Conservation (phyloP, 495 filamentous ascomycete species). For the Aspergillus steynii region DNA sequence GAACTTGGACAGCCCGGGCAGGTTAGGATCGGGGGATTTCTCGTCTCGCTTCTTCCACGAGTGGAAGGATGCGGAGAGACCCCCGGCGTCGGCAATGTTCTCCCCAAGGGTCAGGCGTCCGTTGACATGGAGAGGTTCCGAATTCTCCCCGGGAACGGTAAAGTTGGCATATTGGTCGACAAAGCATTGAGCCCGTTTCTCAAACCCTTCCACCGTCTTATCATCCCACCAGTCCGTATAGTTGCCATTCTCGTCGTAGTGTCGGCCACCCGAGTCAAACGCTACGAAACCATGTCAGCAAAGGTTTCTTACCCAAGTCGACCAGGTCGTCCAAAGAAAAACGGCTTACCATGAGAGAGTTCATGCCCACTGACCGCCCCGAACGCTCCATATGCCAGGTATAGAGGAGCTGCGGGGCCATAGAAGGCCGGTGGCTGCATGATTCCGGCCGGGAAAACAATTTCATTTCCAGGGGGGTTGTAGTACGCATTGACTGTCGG, state of each 20-base stretch:
- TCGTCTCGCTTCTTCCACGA: conserved; percentile 65
- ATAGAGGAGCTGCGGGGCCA: conserved; percentile 59
- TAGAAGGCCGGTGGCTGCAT: conserved; percentile 71
- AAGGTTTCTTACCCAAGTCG: background rate
- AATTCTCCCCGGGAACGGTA: conserved; percentile 54
- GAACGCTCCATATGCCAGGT: conserved; percentile 70
- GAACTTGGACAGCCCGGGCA: conserved; percentile 66
- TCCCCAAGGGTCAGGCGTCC: conserved; percentile 69
- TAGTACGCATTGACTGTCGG: conserved; percentile 67
- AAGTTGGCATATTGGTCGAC: conserved; percentile 67
- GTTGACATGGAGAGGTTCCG: conserved; percentile 63
- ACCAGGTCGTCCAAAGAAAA: background rate
- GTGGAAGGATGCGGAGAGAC: conserved; percentile 62
- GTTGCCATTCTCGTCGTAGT: conserved; percentile 68
- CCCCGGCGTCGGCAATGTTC: conserved; percentile 77
- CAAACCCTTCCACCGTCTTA: conserved; percentile 60
- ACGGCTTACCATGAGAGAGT: conserved; percentile 59
- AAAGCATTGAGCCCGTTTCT: conserved; percentile 67
- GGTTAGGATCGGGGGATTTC: conserved; percentile 50
- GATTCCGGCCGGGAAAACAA: conserved; percentile 72
- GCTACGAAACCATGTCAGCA: conserved; percentile 36
- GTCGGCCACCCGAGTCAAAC: conserved; percentile 68
- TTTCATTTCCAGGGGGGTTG: conserved; percentile 63
- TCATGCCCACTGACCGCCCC: conserved; percentile 73
- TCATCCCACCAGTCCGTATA: conserved; percentile 72